Evolutionary conservation across 129 eudicot species (phyloP).

Genomic region (Tagetes erecta): DNA sequence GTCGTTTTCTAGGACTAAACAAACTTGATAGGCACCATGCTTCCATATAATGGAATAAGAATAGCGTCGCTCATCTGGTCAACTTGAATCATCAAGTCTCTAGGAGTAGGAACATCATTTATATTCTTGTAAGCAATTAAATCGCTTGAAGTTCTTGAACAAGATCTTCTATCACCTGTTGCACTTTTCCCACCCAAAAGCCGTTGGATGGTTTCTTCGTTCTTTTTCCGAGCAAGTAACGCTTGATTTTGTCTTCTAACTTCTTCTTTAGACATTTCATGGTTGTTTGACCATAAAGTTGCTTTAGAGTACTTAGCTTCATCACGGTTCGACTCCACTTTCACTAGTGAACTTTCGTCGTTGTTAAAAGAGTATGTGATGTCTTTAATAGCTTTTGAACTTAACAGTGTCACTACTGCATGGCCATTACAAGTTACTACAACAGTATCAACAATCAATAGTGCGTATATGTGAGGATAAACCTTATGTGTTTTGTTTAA

Average conservation of each 20-base stretch:
- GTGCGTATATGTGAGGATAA: no score
- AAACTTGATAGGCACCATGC: slow-evolving; percentile 49
- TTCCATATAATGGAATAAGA: slow-evolving; percentile 38
- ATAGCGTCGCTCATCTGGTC: slow-evolving; percentile 47
- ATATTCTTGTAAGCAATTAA: slow-evolving; percentile 40
- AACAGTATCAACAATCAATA: slow-evolving; percentile 62
- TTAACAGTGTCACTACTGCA: slow-evolving; percentile 36
- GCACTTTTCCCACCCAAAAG: slow-evolving; percentile 45
- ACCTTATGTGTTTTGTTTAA: no score
- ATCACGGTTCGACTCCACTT: slow-evolving; percentile 24
- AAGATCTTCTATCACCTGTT: slow-evolving; percentile 27
- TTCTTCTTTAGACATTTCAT: slow-evolving; percentile 61
- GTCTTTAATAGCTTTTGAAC: slow-evolving; percentile 59
- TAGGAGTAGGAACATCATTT: slow-evolving; percentile 35
- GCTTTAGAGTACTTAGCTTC: slow-evolving; percentile 32
- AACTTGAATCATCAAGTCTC: slow-evolving; percentile 32
- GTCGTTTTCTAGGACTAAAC: no score
- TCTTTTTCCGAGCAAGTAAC: slow-evolving; percentile 59
- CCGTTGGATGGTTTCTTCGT: slow-evolving; percentile 60
- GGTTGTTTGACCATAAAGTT: slow-evolving; percentile 56
- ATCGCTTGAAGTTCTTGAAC: slow-evolving; percentile 40
- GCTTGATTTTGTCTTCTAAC: slow-evolving; percentile 65
- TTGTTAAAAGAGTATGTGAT: slow-evolving; percentile 52
- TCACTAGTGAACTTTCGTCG: slow-evolving; percentile 38
- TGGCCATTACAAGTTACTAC: slow-evolving; percentile 31